Conservation (phyloP, 2,329 filamentous ascomycete genomes). For the Scleromitrula shiraiana region DNA sequence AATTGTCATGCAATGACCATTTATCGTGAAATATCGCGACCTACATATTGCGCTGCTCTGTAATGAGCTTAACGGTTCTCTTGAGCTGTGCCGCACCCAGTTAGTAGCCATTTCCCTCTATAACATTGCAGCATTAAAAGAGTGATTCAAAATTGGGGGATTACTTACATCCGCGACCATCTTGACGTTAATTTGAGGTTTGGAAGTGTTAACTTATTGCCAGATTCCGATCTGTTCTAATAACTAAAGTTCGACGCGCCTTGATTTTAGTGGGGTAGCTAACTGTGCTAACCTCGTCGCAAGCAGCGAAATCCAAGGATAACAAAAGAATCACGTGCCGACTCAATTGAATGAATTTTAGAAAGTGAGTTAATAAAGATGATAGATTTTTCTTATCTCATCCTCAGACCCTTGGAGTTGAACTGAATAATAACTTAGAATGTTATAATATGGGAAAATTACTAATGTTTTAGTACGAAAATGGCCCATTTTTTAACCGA, state of each 20-base stretch:
- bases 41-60: constrained; percentile 68
- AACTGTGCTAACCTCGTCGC: constrained; percentile 1
- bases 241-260: constrained; percentile 5
- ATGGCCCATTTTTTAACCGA: no score
- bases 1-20: background rate
- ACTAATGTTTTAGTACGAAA: no score
- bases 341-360: no score
- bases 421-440: no score
- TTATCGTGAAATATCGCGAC: constrained; percentile 34
- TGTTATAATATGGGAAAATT: no score
- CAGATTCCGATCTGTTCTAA: constrained; percentile 3
- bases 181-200: constrained; percentile 13
- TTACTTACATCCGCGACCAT: constrained; percentile 29
- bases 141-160: background rate
- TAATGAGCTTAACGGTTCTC: constrained; percentile 86
- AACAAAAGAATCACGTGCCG: constrained; percentile 10
- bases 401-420: no score
- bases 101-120: constrained; percentile 3
- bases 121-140: background rate
- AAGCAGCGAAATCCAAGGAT: background rate
- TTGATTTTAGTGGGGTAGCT: constrained; percentile 7
- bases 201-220: constrained; percentile 2
- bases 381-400: no score
- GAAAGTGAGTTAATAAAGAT: background rate
- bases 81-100: constrained; percentile 48